phyloP scores from a whole-genome alignment of 805 yeast genomes.

The Starmerella sirachaensis region DNA sequence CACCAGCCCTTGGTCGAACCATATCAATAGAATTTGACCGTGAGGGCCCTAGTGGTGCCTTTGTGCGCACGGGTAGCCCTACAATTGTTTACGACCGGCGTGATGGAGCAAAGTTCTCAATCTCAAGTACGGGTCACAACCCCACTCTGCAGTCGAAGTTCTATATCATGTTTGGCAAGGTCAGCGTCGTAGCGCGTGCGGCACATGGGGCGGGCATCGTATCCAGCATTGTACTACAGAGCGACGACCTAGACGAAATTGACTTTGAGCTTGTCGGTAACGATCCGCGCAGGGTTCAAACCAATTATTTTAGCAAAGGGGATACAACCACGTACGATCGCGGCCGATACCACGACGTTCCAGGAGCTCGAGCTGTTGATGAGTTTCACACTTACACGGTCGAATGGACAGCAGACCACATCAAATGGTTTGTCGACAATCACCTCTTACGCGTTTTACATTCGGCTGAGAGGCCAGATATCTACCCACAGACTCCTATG shows the following conservation, averaged over 20 bases:
- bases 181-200: conserved; percentile 59
- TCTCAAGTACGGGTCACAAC: conserved; percentile 55
- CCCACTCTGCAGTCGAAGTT: conserved; percentile 39
- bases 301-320: conserved; percentile 69
- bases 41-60: conserved; percentile 25
- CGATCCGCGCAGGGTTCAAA: conserved; percentile 60
- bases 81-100: conserved; percentile 32
- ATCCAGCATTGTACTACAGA: conserved; percentile 67
- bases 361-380: conserved; percentile 38
- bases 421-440: conserved; percentile 69
- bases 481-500: conserved; percentile 88
- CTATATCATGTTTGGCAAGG: conserved; percentile 80
- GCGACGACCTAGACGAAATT: conserved; percentile 80
- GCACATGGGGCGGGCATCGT: conserved; percentile 71
- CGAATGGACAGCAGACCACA: conserved; percentile 62
- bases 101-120: conserved; percentile 52
- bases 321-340: conserved; percentile 64
- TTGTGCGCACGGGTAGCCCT: conserved; percentile 23
- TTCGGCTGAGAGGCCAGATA: conserved; percentile 38
- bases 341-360: conserved; percentile 55
- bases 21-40: conserved; percentile 40
- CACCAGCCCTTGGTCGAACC: conserved; percentile 52
- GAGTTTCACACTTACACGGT: conserved; percentile 66
- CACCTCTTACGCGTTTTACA: conserved; percentile 48
- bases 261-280: conserved; percentile 84